phyloP scores from a whole-genome alignment of 345 rosid genomes.

The Aegle marmelos region DNA sequence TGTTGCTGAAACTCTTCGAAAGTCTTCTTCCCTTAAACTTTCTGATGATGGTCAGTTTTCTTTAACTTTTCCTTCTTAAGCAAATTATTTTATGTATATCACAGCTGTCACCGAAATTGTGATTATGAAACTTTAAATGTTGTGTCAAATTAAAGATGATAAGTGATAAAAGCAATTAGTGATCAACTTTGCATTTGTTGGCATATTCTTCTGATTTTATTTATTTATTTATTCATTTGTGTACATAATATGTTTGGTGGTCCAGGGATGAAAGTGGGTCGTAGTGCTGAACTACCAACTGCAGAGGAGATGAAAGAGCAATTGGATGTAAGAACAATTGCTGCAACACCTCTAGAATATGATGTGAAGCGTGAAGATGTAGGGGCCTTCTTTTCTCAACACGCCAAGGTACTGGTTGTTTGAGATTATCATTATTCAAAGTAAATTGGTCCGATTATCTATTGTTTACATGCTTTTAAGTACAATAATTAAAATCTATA shows the following conservation, averaged over 20 bases:
- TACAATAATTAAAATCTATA: neutral
- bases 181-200: neutral
- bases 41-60: conserved; percentile 80
- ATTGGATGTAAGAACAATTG: conserved; percentile 66
- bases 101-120: neutral
- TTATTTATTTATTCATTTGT: neutral
- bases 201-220: neutral
- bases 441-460: neutral
- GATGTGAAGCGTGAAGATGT: conserved; percentile 67
- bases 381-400: conserved; percentile 60
- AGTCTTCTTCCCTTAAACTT: conserved; percentile 66
- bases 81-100: neutral
- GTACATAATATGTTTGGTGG: conserved; percentile 4
- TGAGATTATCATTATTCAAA: neutral
- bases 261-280: conserved; percentile 78
- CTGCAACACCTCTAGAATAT: conserved; percentile 67
- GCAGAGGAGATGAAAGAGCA: conserved; percentile 74
- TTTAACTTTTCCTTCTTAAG: neutral
- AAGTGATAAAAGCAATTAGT: neutral
- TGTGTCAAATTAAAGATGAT: neutral
- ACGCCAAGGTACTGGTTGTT: conserved; percentile 56
- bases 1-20: conserved; percentile 76
- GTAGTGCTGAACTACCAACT: conserved; percentile 54
- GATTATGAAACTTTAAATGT: neutral
- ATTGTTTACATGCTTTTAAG: neutral